Evolutionary conservation across 1,139 yeast genomes (phyloP).

Genomic region (Pichia sp.): DNA sequence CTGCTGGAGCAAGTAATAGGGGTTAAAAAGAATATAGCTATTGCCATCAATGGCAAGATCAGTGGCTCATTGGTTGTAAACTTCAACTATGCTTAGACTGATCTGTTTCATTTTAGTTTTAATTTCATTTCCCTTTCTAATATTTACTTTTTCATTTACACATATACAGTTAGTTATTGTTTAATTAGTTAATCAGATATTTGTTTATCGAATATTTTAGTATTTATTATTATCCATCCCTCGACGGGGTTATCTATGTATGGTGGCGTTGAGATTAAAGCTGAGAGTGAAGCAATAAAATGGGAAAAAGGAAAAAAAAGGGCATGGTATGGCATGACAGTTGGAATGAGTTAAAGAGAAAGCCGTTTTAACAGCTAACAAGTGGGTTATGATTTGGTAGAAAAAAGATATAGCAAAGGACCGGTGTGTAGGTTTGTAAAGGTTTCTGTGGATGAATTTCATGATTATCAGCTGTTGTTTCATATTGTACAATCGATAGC

Average conservation of each 20-base stretch:
- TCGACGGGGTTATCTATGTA: background rate
- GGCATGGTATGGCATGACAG: background rate
- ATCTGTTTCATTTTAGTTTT: background rate
- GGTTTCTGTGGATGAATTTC: background rate
- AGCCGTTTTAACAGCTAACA: background rate
- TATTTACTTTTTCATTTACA: background rate
- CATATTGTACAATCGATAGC: background rate
- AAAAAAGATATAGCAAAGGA: background rate
- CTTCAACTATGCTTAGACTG: constrained; percentile 26
- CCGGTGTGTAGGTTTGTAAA: background rate
- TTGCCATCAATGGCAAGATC: constrained; percentile 22
- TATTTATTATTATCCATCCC: background rate
- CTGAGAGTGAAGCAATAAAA: too few species aligned
- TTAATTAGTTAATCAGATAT: background rate
- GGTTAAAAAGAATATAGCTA: constrained; percentile 22
- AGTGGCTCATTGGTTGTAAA: constrained; percentile 27
- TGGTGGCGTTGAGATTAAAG: too few species aligned
- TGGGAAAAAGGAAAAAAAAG: background rate
- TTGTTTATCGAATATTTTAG: background rate
- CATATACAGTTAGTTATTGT: background rate
- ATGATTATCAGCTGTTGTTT: background rate
- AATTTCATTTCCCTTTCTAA: background rate
- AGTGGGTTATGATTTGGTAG: background rate
- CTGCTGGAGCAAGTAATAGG: constrained; percentile 36
- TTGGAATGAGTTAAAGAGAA: background rate